Base-by-base conservation (phyloP, 2,329 filamentous ascomycete species). In the Alternaria sp. region DNA sequence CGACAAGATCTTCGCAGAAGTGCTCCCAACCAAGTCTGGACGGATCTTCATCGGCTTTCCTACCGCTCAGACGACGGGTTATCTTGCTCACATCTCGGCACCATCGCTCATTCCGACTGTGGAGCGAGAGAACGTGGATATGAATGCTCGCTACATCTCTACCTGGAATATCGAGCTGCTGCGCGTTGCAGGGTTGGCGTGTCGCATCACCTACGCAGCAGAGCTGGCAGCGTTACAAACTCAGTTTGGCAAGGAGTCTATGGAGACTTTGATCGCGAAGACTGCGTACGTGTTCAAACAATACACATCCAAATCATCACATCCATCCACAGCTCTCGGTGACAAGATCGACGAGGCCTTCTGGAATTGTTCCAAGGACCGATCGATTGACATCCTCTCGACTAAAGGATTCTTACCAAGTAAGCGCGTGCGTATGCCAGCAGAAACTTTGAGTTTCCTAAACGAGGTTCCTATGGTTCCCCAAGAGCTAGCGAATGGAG, bases 11-110 rank as follows among this genome's bases (percentile, higher is more conserved):
- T 97, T 99, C 77, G 87, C 91, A 1, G 95, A 94, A 2, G 94
- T 99, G 1, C 81, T 98, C 5, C 95, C 95, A 3, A 93, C 87
- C 59, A 96, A 93, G 77, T 92, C 92, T 69, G 95, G 95, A 7
- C 90, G 92, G 54, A 92, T 99, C 56, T 99, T 98, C 73, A 99
- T 99, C 73, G 95, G 95, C 0, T 99, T 99, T 74, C 94, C 95
- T 3, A 99, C 95, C 2, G 94, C 94, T 69, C 95, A 99, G 81
- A 99, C 95, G 0, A 99, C 96, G 0, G 95, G 94, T 56, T 89
- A 94, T 28, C 92, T 94, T 16, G 91, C 96, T 75, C 95, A 99
- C 78, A 91, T 99, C 30, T 98, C 94, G 12, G 95, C 95, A 0
- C 95, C 94, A 1, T 97, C 94, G 0, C 90, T 99, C 14, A 99